Evolutionary conservation across 2,329 filamentous ascomycete genomes (phyloP).

Genomic region (Coleophoma eucalyptorum): DNA sequence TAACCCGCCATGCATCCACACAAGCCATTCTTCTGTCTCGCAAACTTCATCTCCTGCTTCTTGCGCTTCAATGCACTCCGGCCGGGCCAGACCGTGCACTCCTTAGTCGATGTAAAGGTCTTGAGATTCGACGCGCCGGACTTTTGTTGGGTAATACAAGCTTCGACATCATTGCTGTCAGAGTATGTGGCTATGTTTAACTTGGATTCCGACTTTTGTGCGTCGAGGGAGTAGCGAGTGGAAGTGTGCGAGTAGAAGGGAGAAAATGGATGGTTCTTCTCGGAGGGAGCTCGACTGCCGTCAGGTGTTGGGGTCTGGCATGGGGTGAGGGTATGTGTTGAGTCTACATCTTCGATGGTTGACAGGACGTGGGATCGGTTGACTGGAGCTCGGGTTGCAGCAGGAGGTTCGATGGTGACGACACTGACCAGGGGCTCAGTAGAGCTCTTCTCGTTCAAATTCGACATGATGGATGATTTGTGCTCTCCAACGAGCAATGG

Average conservation of each 20-base stretch:
- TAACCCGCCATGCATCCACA: slow-evolving; percentile 51
- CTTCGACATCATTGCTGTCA: slow-evolving; percentile 19
- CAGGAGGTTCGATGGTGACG: slow-evolving; percentile 11
- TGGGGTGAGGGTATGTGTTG: slow-evolving; percentile 10
- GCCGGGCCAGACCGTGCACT: slow-evolving; percentile 57
- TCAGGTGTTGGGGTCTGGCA: not conserved
- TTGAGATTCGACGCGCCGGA: not conserved
- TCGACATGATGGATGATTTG: not conserved
- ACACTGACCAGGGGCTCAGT: slow-evolving; percentile 3
- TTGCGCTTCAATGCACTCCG: slow-evolving; percentile 57
- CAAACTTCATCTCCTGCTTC: slow-evolving; percentile 52
- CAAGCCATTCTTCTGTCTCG: slow-evolving; percentile 46
- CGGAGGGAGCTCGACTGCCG: not conserved
- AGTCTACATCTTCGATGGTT: slow-evolving; percentile 14
- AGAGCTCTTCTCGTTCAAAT: slow-evolving; percentile 1
- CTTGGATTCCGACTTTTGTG: slow-evolving; percentile 15
- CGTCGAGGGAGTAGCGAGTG: slow-evolving; percentile 13
- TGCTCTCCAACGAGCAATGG: not conserved
- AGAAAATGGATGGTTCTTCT: slow-evolving; percentile 9
- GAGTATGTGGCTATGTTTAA: slow-evolving; percentile 6
- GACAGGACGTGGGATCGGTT: slow-evolving; percentile 6
- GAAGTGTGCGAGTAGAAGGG: slow-evolving; percentile 14
- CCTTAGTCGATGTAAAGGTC: slow-evolving; percentile 20
- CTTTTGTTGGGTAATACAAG: slow-evolving; percentile 5
- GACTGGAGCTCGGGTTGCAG: slow-evolving; percentile 4